Conservation (phyloP, 108 stramenopile species). For the Craspedostauros australis region DNA sequence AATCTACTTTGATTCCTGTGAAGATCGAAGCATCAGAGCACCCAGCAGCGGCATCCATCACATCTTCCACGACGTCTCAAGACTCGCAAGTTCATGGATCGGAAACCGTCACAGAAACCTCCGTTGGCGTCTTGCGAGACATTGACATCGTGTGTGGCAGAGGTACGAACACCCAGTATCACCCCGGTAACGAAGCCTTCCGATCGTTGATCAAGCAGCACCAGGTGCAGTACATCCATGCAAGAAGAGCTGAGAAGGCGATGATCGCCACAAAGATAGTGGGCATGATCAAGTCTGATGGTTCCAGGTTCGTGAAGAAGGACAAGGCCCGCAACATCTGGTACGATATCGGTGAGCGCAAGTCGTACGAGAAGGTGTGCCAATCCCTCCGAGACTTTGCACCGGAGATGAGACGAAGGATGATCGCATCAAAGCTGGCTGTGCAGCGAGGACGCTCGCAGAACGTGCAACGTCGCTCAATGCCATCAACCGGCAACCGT, state of each 20-base stretch:
- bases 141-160: slow-evolving; percentile 41
- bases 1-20: no score
- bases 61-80: no score
- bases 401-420: slow-evolving; percentile 30
- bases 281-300: slow-evolving; percentile 35
- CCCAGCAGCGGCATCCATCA: no score
- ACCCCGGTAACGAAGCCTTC: slow-evolving; percentile 38
- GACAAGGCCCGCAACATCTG: slow-evolving; percentile 34
- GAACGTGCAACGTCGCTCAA: no score
- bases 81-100: no score
- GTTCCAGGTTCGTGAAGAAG: slow-evolving; percentile 59
- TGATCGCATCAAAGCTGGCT: slow-evolving; percentile 23
- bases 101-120: no score
- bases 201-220: slow-evolving; percentile 19
- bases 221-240: slow-evolving; percentile 22
- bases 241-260: slow-evolving; percentile 46
- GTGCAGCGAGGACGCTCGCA: no score
- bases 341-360: slow-evolving; percentile 46
- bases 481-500: no score
- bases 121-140: no score
- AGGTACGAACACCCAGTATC: slow-evolving; percentile 36
- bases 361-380: slow-evolving; percentile 54
- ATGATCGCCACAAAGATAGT: slow-evolving; percentile 55
- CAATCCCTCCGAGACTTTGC: slow-evolving; percentile 64
- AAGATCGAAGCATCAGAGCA: no score